Percentiles rank a stretch among this genome's conserved stretches.
phyloP scores from a whole-genome alignment of 1,139 yeast species.

The Taphrina sp. region DNA sequence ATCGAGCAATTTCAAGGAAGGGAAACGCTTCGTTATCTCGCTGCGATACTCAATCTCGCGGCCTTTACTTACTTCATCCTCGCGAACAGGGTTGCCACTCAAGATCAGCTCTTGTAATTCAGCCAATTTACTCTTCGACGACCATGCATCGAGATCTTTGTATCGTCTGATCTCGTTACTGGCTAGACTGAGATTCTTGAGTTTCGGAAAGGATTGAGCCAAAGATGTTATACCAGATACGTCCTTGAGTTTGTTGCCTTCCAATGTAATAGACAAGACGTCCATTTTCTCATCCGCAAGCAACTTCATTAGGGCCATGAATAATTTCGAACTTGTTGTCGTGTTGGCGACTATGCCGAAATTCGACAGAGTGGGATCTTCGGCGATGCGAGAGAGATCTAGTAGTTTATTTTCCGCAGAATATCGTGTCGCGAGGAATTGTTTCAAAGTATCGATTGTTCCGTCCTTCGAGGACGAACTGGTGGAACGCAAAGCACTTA shows the following conservation, averaged over 20 bases:
- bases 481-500: slow-evolving; percentile 18
- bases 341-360: slow-evolving; percentile 66
- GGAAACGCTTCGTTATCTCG: slow-evolving; percentile 71
- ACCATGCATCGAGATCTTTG: slow-evolving; percentile 67
- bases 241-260: slow-evolving; percentile 66
- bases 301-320: slow-evolving; percentile 85
- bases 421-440: slow-evolving; percentile 65
- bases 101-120: slow-evolving; percentile 71
- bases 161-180: slow-evolving; percentile 65
- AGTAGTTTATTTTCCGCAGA: slow-evolving; percentile 63
- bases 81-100: slow-evolving; percentile 67
- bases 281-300: slow-evolving; percentile 53
- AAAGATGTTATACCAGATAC: slow-evolving; percentile 62
- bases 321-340: slow-evolving; percentile 55
- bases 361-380: slow-evolving; percentile 60
- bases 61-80: slow-evolving; percentile 40
- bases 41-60: slow-evolving; percentile 53
- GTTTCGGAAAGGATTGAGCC: slow-evolving; percentile 69
- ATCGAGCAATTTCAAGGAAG: slow-evolving; percentile 73
- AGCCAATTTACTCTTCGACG: slow-evolving; percentile 62
- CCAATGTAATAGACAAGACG: slow-evolving; percentile 74
- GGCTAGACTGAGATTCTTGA: slow-evolving; percentile 75
- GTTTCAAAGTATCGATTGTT: slow-evolving; percentile 63
- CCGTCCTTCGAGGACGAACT: slow-evolving; percentile 38
- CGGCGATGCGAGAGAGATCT: slow-evolving; percentile 65